Percentiles rank a stretch among this genome's conserved stretches.
Evolutionary conservation across 1,284 basidiomycete genomes (phyloP).

Genomic region (Meripilus lineatus): DNA sequence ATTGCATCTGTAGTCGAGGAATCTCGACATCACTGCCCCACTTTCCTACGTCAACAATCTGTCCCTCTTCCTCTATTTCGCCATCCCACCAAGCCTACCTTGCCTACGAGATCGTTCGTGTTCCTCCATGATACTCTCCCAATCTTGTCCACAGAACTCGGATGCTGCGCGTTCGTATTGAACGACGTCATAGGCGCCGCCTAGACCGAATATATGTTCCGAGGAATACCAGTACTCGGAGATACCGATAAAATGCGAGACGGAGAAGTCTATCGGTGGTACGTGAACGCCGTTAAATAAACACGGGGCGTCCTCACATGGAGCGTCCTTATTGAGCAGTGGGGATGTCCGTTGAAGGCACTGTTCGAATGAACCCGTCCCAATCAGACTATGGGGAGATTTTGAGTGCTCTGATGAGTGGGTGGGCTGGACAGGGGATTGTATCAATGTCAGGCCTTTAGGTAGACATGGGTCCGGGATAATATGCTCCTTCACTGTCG

Average conservation of each 20-base stretch:
- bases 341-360: constrained; percentile 76
- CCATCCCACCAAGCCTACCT: constrained; percentile 54
- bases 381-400: constrained; percentile 62
- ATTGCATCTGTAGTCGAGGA: constrained; percentile 90
- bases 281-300: constrained; percentile 98
- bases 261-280: constrained; percentile 86
- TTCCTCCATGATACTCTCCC: constrained; percentile 70
- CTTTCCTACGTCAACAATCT: constrained; percentile 58
- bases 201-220: constrained; percentile 92
- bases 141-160: constrained; percentile 79
- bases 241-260: constrained; percentile 93
- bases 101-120: constrained; percentile 52
- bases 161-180: constrained; percentile 93
- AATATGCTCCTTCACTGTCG: constrained; percentile 30
- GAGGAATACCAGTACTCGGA: constrained; percentile 99
- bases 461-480: constrained; percentile 91
- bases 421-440: constrained; percentile 43
- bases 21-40: constrained; percentile 76
- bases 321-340: constrained; percentile 81
- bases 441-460: constrained; percentile 56
- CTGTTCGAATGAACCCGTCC: constrained; percentile 86
- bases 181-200: constrained; percentile 93
- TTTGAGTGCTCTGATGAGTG: constrained; percentile 38
- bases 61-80: constrained; percentile 49
- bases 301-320: constrained; percentile 84